Evolutionary conservation across 2,329 filamentous ascomycete genomes (phyloP).

Genomic region (Nemania serpens): DNA sequence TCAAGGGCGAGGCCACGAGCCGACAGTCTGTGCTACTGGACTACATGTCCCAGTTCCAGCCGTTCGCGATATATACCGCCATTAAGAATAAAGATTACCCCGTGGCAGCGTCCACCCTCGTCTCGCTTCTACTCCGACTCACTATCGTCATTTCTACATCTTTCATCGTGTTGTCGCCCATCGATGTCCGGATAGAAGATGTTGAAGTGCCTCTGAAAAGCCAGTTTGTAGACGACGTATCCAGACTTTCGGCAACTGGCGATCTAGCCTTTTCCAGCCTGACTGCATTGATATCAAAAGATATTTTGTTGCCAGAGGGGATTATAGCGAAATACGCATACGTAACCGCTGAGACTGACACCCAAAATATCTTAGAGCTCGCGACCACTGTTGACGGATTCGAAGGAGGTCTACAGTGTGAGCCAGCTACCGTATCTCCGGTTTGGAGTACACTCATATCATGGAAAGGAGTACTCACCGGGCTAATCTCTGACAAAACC

Average conservation of each 20-base stretch:
- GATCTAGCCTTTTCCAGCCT: neutral
- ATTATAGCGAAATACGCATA: neutral
- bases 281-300: neutral
- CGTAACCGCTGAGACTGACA: neutral
- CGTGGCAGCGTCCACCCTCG: neutral
- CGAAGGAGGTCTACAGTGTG: neutral
- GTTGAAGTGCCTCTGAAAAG: neutral
- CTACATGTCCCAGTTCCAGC: slow-evolving; percentile 15
- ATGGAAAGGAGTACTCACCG: too few relatives aligned
- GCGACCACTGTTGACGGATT: neutral
- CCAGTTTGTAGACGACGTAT: neutral
- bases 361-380: neutral
- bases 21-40: slow-evolving; percentile 10
- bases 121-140: neutral
- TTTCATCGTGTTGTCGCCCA: neutral
- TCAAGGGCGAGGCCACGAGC: neutral
- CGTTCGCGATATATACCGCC: neutral
- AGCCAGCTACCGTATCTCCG: neutral
- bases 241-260: neutral
- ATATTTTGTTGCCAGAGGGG: neutral
- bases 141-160: neutral
- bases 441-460: neutral
- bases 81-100: slow-evolving; percentile 9
- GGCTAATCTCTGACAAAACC: neutral
- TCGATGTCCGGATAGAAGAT: neutral